These are phyloP conservation scores for Irpex rosettiformis DNA, from an alignment of 1,284 basidiomycete genomes.

Conservation along the genomic window DNA sequence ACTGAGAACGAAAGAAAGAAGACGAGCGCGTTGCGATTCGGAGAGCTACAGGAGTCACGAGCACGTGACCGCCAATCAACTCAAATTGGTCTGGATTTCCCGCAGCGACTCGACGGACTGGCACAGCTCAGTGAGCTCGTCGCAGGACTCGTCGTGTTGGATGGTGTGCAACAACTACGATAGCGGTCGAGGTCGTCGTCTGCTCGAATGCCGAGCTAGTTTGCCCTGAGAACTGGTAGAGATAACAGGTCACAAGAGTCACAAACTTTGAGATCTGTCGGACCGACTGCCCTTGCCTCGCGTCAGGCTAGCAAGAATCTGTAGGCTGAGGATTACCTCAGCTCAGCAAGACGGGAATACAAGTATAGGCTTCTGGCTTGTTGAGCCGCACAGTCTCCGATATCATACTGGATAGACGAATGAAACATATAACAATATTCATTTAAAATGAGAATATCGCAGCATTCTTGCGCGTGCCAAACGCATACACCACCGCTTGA, in stretches of 20 bases:
- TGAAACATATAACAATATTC: not conserved
- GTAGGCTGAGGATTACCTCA: not conserved
- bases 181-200: not conserved
- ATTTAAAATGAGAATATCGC: constrained; percentile 80
- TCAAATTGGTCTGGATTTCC: not conserved
- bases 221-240: not conserved
- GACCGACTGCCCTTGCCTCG: not conserved
- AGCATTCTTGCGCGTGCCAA: constrained; percentile 78
- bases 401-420: not conserved
- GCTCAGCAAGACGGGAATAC: not conserved
- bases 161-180: not conserved
- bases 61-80: constrained; percentile 8
- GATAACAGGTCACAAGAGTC: not conserved
- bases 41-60: not conserved
- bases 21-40: not conserved
- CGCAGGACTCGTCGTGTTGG: not conserved
- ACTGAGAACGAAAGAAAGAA: constrained; percentile 7
- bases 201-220: not conserved
- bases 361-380: not conserved
- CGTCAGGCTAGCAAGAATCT: not conserved
- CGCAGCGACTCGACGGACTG: not conserved
- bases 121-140: not conserved
- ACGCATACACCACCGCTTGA: constrained; percentile 82
- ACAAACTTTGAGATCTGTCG: not conserved
- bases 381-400: not conserved